These are phyloP conservation scores for Pseudogymnoascus sp. DNA, from an alignment of 2,329 filamentous ascomycete species.

Conservation along the genomic window DNA sequence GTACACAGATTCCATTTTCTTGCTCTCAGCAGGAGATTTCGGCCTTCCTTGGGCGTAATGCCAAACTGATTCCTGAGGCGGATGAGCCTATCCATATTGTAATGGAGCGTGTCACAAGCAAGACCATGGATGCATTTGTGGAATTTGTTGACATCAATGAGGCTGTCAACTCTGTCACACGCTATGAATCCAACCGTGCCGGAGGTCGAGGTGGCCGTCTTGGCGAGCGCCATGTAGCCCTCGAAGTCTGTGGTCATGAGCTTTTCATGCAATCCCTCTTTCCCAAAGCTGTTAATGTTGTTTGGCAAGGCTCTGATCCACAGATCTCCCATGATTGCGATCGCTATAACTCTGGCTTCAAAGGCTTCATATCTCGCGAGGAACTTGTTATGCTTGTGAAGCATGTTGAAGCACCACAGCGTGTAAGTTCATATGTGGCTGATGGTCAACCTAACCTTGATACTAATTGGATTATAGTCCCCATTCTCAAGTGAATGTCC, in stretches of 20 bases:
- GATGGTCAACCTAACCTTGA: neutral
- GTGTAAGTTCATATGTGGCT: conserved; percentile 39
- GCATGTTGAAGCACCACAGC: conserved; percentile 52
- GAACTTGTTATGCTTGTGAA: conserved; percentile 57
- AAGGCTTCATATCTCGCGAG: conserved; percentile 52
- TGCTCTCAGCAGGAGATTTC: conserved; percentile 46
- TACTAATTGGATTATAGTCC: conserved; percentile 35
- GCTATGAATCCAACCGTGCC: conserved; percentile 34
- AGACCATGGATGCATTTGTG: conserved; percentile 54
- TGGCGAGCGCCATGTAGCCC: conserved; percentile 48
- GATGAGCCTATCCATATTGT: conserved; percentile 54
- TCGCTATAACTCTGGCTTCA: conserved; percentile 43
- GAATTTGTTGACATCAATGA: conserved; percentile 47
- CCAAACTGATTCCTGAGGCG: conserved; percentile 44
- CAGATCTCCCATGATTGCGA: conserved; percentile 31
- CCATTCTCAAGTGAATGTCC: conserved; percentile 53
- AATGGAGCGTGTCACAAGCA: conserved; percentile 54
- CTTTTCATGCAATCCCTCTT: conserved; percentile 55
- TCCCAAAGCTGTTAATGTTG: conserved; percentile 46
- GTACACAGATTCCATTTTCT: conserved; percentile 45
- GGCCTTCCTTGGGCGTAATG: conserved; percentile 51
- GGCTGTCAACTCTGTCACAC: conserved; percentile 44
- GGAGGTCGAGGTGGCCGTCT: conserved; percentile 39
- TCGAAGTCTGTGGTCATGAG: conserved; percentile 48
- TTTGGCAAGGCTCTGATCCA: conserved; percentile 44